Evolutionary conservation across 306 rosid genomes (phyloP).

Genomic region (Heteromeles arbutifolia): DNA sequence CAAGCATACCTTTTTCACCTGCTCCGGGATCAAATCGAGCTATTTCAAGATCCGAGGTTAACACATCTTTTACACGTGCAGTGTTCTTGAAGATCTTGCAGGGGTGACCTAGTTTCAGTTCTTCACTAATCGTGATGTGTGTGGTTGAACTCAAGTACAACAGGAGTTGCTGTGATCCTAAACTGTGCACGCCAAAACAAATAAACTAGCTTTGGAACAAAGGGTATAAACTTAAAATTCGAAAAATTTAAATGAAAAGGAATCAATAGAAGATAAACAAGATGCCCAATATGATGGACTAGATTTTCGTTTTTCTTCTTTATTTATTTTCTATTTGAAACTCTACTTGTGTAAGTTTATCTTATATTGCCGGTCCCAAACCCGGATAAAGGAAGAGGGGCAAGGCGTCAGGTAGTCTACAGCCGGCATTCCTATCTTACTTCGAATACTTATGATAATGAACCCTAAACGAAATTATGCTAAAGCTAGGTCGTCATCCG

Average conservation of each 20-base stretch:
- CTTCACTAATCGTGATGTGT: constrained; percentile 62
- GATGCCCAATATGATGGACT: too few species aligned
- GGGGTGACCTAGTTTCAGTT: constrained; percentile 84
- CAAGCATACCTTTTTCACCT: constrained; percentile 81
- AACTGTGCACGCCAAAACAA: constrained; percentile 53
- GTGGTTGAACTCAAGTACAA: constrained; percentile 74
- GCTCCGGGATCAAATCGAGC: constrained; percentile 91
- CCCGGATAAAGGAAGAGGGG: too few species aligned
- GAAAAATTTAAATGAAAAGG: not conserved
- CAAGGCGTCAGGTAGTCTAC: too few species aligned
- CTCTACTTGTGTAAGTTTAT: too few species aligned
- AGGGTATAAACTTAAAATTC: not conserved
- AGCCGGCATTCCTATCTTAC: too few species aligned
- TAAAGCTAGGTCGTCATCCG: too few species aligned
- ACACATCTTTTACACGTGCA: constrained; percentile 81
- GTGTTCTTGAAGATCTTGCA: constrained; percentile 93
- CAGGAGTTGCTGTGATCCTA: constrained; percentile 88
- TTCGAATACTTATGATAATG: too few species aligned
- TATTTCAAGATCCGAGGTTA: constrained; percentile 84
- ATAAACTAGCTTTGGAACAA: constrained; percentile 9
- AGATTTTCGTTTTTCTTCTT: too few species aligned
- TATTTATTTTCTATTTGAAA: too few species aligned
- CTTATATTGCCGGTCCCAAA: too few species aligned
- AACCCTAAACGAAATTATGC: too few species aligned
- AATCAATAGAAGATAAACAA: too few species aligned